Evolutionary conservation across 139 green algal species (phyloP), one percentile per base, ranked within the genome.

Genomic region (Spirogloea muscicola): DNA sequence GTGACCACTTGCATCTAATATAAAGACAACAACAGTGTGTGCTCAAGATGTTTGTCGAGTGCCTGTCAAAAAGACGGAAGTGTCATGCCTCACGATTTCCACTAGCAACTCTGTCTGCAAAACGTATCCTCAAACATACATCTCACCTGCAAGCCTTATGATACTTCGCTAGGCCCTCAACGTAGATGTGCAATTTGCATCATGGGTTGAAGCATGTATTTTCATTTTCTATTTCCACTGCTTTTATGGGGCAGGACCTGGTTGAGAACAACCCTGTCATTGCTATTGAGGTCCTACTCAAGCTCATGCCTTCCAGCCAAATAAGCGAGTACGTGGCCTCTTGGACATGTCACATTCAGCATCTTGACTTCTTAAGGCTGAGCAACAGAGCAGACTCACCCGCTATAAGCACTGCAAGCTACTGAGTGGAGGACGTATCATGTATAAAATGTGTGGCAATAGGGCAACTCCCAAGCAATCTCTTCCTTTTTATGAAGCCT

Each of bases 221-320:
- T 44, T 34, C 76, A 83, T 2, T 74, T 78, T 0, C 52, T 87
- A 21, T 65, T 65, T 1, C 75, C 81, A 0, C 40, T 61, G 21
- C 76, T 10, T 10, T 13, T 29, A 5, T 34, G 9, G 9, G 82
- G 48, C 78, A 91, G 75, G 46, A 67, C 2, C 82, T 95, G 36
- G 89, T 93, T 48, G 87, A 92, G 80, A 74, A 92, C 80, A 86
- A 87, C 33, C 89, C 89, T 9, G 61, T 68, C 3, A 79, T 93
- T 6, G 87, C 87, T 5, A 86, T 86, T 37, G 87, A 90, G 60
- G 73, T 76, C 0, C 51, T 90, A 42, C 67, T 86, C 29, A 62
- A 62, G 85, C 49, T 90, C 37, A 77, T 80, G 72, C 27, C 31
- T 25, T 80, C 72, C n/a, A 82, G 27, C 36, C 74, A 82, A 67